Base-by-base conservation (phyloP, 108 stramenopile species). In the Asterionellopsis glacialis region DNA sequence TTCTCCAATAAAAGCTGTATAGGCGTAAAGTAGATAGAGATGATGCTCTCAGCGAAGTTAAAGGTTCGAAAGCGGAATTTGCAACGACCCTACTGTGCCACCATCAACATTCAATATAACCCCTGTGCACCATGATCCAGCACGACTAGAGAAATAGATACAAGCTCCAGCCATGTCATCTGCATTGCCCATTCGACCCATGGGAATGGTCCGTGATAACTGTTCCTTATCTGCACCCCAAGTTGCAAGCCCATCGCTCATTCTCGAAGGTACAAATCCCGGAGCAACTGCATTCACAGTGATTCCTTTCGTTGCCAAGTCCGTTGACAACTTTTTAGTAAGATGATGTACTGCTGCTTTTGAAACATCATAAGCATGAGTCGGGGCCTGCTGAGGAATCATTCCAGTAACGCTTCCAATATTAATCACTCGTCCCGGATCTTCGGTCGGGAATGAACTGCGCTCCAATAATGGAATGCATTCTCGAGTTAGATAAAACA, bases 211-310 rank as follows among this genome's bases (percentile, higher is more conserved):
- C 18, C 67, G 65, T 4, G 82, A 56, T 18, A 90, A 63, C 6
- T 65, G 50, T 42, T 87, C 89, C 24, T 44, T 47, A 9, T 49
- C 61, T 43, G 57, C 61, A 52, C 71, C 86, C 84, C 85, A 94
- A 12, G 73, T 69, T 3, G 56, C 64, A 57, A 95, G 50, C 2
- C 93, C 92, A 56, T 73, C 63, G 41, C 82, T 85, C 96, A 97
- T 97, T n/a, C 85, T 68, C 11, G 76, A 69, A 13, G 81, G 80
- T 0, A 95, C 87, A 74, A 88, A 95, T 19, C 96, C 96, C 1
- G 96, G 96, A 18, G 93, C 93, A 1, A 97, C 16, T 23, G 82
- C 84, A 67, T 97, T 97, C 14, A 97, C 96, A 9, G 96, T 97
- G 44, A 95, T 91, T 26, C 76, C 67, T 19, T 77, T 52, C 9